These are phyloP conservation scores for Metschnikowia kofuensis DNA, from an alignment of 805 yeast genomes.

Conservation along the genomic window DNA sequence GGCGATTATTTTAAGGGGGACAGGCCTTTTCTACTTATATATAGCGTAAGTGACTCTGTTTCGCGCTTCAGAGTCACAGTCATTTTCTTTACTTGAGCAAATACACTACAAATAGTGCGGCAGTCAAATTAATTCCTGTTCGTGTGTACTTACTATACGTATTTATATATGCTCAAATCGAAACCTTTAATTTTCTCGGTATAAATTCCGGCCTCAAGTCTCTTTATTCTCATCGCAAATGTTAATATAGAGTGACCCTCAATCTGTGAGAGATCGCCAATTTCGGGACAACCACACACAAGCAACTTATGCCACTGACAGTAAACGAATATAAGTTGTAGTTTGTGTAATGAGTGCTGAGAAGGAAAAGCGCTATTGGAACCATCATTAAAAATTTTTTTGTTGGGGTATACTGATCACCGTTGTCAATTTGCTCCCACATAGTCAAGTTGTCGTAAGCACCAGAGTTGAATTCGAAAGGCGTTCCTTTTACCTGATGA, in stretches of 20 bases:
- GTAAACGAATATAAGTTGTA: conserved; percentile 79
- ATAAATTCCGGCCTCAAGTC: too few species aligned
- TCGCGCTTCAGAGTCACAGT: conserved; percentile 12
- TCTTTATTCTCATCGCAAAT: neutral
- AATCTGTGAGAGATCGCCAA: conserved; percentile 79
- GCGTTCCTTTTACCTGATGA: conserved; percentile 94
- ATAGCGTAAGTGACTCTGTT: conserved; percentile 8
- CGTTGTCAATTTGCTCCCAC: conserved; percentile 98
- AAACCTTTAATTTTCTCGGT: too few species aligned
- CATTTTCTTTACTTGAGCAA: neutral
- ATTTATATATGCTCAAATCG: too few species aligned
- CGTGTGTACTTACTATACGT: too few species aligned
- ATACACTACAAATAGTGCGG: conserved; percentile 1
- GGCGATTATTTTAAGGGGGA: neutral
- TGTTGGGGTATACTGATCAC: conserved; percentile 95
- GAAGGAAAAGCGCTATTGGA: conserved; percentile 83
- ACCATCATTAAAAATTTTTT: conserved; percentile 89
- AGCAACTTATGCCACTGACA: conserved; percentile 75
- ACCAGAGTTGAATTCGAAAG: conserved; percentile 94
- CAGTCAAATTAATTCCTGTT: neutral
- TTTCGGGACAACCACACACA: conserved; percentile 88
- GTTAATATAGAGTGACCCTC: conserved; percentile 52
- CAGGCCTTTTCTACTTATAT: conserved; percentile 4
- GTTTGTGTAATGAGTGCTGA: conserved; percentile 86
- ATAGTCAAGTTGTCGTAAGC: conserved; percentile 93